A percentile compares a stretch with the other conserved stretches of the same genome.
These are phyloP conservation scores for Lipomyces mesembrius DNA, from an alignment of 805 yeast genomes.

Conservation along the genomic window DNA sequence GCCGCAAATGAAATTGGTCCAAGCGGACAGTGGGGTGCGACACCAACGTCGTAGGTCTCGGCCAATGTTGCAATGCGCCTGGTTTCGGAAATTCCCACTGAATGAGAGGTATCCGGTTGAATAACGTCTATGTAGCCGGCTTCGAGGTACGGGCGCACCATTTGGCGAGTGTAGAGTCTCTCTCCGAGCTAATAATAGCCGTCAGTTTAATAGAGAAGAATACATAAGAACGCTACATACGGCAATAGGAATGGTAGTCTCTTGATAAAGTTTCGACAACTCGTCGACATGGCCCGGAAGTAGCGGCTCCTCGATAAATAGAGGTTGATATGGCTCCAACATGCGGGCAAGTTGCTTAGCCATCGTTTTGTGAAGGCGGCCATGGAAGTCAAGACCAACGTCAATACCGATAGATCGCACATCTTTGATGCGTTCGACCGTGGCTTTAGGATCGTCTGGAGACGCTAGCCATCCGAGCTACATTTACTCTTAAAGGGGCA, in stretches of 20 bases:
- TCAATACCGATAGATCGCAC: conserved; percentile 41
- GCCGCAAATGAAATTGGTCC: conserved; percentile 43
- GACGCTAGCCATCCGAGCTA: conserved; percentile 38
- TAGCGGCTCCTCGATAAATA: conserved; percentile 43
- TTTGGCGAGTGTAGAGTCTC: conserved; percentile 41
- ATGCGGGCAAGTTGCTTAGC: conserved; percentile 41
- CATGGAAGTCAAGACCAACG: conserved; percentile 43
- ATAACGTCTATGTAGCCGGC: conserved; percentile 41
- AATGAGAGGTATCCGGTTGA: conserved; percentile 42
- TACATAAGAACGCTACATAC: background rate
- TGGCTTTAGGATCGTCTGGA: conserved; percentile 38
- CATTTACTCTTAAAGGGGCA: too few relatives aligned
- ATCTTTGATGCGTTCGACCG: conserved; percentile 39
- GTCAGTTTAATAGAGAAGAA: background rate
- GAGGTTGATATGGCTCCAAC: conserved; percentile 40
- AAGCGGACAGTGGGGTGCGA: conserved; percentile 43
- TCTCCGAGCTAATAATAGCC: conserved; percentile 32
- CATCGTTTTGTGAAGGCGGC: conserved; percentile 42
- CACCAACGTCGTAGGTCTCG: conserved; percentile 42
- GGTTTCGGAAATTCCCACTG: conserved; percentile 43
- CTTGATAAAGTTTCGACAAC: conserved; percentile 33
- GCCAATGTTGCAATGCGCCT: conserved; percentile 41
- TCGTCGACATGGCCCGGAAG: conserved; percentile 41
- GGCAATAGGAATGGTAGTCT: conserved; percentile 41
- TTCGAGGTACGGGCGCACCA: conserved; percentile 40